Conservation (phyloP, 768 basidiomycete genomes). For the Mycena capillaripes region DNA sequence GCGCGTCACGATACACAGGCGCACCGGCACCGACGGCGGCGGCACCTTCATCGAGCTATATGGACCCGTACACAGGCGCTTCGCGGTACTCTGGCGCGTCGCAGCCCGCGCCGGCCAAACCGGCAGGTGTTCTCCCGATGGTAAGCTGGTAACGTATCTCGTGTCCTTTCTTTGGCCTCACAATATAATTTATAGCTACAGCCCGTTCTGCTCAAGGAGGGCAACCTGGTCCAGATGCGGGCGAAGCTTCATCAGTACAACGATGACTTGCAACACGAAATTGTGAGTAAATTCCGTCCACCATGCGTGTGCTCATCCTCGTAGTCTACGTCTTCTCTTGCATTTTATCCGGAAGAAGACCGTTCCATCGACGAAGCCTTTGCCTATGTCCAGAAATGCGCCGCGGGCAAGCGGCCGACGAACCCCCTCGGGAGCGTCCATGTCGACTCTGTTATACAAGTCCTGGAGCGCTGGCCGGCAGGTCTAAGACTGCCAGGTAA, state of each 20-base stretch:
- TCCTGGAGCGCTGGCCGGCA: constrained; percentile 82
- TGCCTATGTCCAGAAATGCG: constrained; percentile 65
- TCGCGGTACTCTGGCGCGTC: constrained; percentile 70
- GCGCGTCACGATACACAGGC: constrained; percentile 72
- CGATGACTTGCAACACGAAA: constrained; percentile 74
- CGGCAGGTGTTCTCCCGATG: constrained; percentile 64
- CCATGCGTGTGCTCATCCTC: constrained; percentile 1
- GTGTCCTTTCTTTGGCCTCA: neutral
- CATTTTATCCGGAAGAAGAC: constrained; percentile 78
- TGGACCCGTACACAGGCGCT: constrained; percentile 81
- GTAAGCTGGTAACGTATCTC: constrained; percentile 47
- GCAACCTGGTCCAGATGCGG: constrained; percentile 82
- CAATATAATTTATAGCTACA: constrained; percentile 59
- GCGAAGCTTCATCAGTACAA: constrained; percentile 84
- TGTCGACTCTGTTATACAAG: constrained; percentile 70
- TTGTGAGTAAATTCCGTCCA: constrained; percentile 59
- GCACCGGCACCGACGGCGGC: constrained; percentile 53
- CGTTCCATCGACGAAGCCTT: constrained; percentile 74
- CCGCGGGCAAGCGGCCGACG: constrained; percentile 52
- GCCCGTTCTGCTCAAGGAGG: constrained; percentile 87
- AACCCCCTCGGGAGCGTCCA: constrained; percentile 60
- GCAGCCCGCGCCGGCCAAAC: constrained; percentile 46
- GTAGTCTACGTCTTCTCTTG: constrained; percentile 79
- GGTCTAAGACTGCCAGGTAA: constrained; percentile 81
- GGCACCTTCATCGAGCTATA: constrained; percentile 50